phyloP scores from a whole-genome alignment of 345 rosid genomes.

The Barbarea vulgaris region DNA sequence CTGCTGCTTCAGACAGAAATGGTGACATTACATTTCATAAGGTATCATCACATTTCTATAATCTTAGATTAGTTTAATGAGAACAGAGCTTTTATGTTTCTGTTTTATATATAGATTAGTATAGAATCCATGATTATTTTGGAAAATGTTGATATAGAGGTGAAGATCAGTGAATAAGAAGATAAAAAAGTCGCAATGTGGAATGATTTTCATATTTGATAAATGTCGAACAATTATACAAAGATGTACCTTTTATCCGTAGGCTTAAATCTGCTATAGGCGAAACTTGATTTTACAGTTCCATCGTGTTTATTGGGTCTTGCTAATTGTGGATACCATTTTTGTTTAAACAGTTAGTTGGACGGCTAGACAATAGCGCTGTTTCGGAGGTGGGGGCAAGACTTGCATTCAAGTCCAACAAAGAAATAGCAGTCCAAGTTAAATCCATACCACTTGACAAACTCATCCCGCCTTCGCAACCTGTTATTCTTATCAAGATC shows the following conservation, averaged over 20 bases:
- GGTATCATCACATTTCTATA: slow-evolving; percentile 45
- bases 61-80: background rate
- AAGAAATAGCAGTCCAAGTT: slow-evolving; percentile 88
- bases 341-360: slow-evolving; percentile 67
- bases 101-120: background rate
- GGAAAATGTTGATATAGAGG: background rate
- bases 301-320: background rate
- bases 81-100: background rate
- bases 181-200: background rate
- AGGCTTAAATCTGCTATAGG: background rate
- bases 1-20: slow-evolving; percentile 76
- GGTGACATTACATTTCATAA: slow-evolving; percentile 89
- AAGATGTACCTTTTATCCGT: background rate
- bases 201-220: background rate
- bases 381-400: slow-evolving; percentile 89
- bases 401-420: slow-evolving; percentile 91
- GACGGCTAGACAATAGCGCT: slow-evolving; percentile 95
- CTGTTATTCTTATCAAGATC: slow-evolving; percentile 72
- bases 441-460: slow-evolving; percentile 83
- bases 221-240: background rate
- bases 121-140: background rate
- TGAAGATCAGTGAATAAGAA: background rate
- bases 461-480: slow-evolving; percentile 58
- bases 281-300: background rate
- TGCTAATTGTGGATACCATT: slow-evolving; percentile 6